Evolutionary conservation across 108 stramenopile species (phyloP), one percentile per base, ranked within the genome.

Genomic region (Skeletonema menzelii): DNA sequence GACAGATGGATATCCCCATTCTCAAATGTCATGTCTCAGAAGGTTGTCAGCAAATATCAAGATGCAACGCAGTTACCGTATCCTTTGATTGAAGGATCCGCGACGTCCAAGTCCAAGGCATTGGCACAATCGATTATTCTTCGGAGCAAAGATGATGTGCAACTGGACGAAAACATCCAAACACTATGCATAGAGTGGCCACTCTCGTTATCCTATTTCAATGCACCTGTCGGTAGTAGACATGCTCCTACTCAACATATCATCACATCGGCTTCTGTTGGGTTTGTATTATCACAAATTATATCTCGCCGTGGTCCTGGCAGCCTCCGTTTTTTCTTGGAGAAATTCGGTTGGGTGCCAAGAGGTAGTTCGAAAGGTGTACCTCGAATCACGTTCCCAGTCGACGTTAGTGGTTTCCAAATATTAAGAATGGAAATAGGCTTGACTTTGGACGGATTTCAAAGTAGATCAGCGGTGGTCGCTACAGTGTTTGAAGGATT

Each of bases 381-480:
- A 1, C 92, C 92, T 22, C 69, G 87, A 59, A 86, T 93, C 13
- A 76, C 88, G 5, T 85, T 93, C 57, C 89, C 92, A 5, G 80
- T 88, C 11, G 89, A 93, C 58, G 86, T 93, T 4, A 60, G 73
- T 49, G 89, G 92, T 27, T 91, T 93, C 65, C 92, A 93, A 70
- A 63, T 93, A 17, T 47, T 93, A 11, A 75, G 80, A 56, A 65
- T 93, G 62, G 88, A 93, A 59, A 60, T 93, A 5, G 35, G 64
- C 1, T 63, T 93, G 59, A 89, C 89, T n/a, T 49, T 77, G 34
- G 82, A 88, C 24, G 92, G 92, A 8, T 90, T 89, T 65, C 63
- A 82, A 10, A 90, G 82, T 59, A 83, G 92, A 26, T 86, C 89
- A 27, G 87, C 88, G 8, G 88, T 91, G 8, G 72, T 88, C 58